These are phyloP conservation scores for Wickerhamiella shivajii DNA, from an alignment of 805 yeast species.

Conservation along the genomic window DNA sequence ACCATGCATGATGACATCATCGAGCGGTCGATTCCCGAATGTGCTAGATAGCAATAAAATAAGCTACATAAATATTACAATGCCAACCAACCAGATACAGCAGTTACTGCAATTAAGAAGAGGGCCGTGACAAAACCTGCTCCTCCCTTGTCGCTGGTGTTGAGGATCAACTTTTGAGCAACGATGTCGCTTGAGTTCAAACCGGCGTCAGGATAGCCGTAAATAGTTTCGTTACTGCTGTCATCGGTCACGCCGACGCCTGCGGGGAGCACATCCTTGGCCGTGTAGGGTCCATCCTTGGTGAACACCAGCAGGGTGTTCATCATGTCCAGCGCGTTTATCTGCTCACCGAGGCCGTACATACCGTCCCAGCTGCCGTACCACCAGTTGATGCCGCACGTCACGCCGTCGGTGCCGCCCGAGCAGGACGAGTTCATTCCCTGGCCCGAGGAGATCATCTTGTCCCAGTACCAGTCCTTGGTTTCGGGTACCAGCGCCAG, in stretches of 20 bases:
- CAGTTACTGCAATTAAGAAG: conserved; percentile 42
- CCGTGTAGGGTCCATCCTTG: conserved; percentile 17
- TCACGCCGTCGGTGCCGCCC: conserved; percentile 77
- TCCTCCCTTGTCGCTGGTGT: conserved; percentile 56
- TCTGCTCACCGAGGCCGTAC: conserved; percentile 85
- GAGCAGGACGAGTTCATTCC: conserved; percentile 75
- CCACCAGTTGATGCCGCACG: conserved; percentile 81
- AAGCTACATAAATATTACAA: neutral
- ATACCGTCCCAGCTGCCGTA: conserved; percentile 48
- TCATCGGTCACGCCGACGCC: conserved; percentile 5
- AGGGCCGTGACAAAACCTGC: conserved; percentile 75
- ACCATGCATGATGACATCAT: neutral
- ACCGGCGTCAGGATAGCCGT: conserved; percentile 21
- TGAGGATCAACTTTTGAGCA: conserved; percentile 13
- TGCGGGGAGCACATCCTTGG: conserved; percentile 13
- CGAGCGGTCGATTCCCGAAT: neutral
- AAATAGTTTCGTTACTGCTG: conserved; percentile 10
- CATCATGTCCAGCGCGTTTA: conserved; percentile 62
- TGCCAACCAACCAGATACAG: conserved; percentile 45
- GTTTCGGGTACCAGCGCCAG: conserved; percentile 50
- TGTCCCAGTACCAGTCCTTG: conserved; percentile 27
- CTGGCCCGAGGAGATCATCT: conserved; percentile 37
- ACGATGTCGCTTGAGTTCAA: conserved; percentile 13
- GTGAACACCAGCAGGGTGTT: conserved; percentile 14
- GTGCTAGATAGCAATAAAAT: neutral